Base-by-base conservation (phyloP, 768 basidiomycete species). In the Boletus sp. region DNA sequence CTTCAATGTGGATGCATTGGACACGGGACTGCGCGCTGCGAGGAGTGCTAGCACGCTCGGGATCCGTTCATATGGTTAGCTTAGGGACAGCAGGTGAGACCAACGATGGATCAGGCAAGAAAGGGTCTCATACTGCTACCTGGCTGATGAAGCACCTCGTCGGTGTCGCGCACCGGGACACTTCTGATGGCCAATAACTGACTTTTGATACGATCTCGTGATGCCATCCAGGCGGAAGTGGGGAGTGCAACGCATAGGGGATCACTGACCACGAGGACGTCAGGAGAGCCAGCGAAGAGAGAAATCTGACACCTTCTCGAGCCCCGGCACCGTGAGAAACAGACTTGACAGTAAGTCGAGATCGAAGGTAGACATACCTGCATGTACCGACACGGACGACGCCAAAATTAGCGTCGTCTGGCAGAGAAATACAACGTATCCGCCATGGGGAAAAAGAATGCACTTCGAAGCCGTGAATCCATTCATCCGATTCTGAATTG, bases 401-500 rank as follows among this genome's bases (percentile, higher is more conserved):
- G 21, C 23, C 8, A 14, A 32, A 39, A 9, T 35, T 9, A 19
- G 13, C 11, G 45, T 29, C 25, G 32, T 34, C 51, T 10, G 7
- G 8, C n/a, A 39, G 7, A 30, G 37, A 23, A 47, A 58, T 42
- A 53, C 34, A 27, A 51, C 8, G 47, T n/a, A 37, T 23, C 11
- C 47, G 15, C 9, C 7, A 13, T 33, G 54, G 7, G 41, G 33
- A 29, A 33, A 34, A 29, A 17, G 35, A 25, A 37, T 21, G 34
- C 32, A 14, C 32, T 10, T 5, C 39, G 57, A 58, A 52, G 45
- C 39, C 3, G 50, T 37, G 59, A 37, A 61, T 60, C 58, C 40
- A 30, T 11, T 2, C 15, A 9, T 29, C 35, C 13, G 33, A 39
- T 56, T 61, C 58, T 29, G 41, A 52, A 61, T 21, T 8, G 17